These are phyloP conservation scores for Protomyces lactucae-debilis DNA, from an alignment of 1,139 yeast genomes.

Conservation along the genomic window DNA sequence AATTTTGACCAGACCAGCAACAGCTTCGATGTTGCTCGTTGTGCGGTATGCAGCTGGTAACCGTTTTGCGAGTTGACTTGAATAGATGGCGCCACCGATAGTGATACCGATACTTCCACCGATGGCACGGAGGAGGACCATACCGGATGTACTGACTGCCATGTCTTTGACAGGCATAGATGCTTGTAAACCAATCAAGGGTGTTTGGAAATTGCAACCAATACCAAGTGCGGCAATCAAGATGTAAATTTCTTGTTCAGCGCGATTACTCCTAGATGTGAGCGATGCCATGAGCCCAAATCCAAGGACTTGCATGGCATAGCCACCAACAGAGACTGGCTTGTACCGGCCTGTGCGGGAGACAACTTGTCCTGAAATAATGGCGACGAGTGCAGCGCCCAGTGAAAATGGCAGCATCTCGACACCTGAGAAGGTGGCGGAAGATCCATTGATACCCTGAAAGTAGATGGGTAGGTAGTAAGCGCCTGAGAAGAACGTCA, in stretches of 20 bases:
- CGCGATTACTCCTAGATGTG: constrained; percentile 41
- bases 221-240: constrained; percentile 54
- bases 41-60: background rate
- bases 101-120: constrained; percentile 28
- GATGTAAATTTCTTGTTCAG: constrained; percentile 50
- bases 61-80: constrained; percentile 1
- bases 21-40: constrained; percentile 6
- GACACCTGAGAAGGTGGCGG: constrained; percentile 57
- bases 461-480: constrained; percentile 53
- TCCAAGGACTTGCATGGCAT: constrained; percentile 49
- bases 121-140: constrained; percentile 21
- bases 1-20: constrained; percentile 2
- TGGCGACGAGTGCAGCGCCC: constrained; percentile 49
- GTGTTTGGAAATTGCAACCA: constrained; percentile 54
- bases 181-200: constrained; percentile 52
- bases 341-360: constrained; percentile 49
- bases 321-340: constrained; percentile 47
- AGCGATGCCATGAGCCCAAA: constrained; percentile 49
- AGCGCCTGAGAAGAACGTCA: constrained; percentile 46
- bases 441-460: constrained; percentile 49
- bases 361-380: constrained; percentile 48
- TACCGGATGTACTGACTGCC: constrained; percentile 26
- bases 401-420: constrained; percentile 54
- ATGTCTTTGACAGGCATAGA: constrained; percentile 47
- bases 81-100: constrained; percentile 24